Evolutionary conservation across 2,329 filamentous ascomycete genomes (phyloP), one percentile per base, ranked within the genome.

Genomic region (Epichloe coenophiala): DNA sequence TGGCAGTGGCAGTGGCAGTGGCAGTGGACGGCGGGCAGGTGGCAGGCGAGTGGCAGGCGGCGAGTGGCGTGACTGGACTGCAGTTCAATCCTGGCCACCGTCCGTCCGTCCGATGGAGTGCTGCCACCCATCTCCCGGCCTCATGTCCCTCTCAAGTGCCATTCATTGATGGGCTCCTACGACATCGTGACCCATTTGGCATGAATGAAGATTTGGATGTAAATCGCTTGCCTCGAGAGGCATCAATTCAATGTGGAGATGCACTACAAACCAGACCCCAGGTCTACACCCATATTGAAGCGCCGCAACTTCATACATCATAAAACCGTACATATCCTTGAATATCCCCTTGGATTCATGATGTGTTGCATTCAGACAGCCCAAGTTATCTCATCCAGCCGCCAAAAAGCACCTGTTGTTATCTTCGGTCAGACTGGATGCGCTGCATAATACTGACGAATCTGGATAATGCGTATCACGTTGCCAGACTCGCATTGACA

Each of bases 391-490:
- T 19, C 36, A 40, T 47, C 40, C 17, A 19, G 40, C 7, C 12
- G 13, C 19, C 37, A 43, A 1, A 27, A 21, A 37, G 33, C 27
- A 13, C 27, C 4, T 27, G 37, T n/a, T 36, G 23, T 35, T 11
- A 43, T 39, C 45, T 7, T 31, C 9, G 8, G 23, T n/a, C 50
- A 44, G 23, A 21, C 17, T 33, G 17, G 12, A 33, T 31, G 45
- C 40, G 8, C 45, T 36, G 45, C 15, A 39, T 27, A 48, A 51
- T 40, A 45, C 46, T 41, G 45, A 45, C 42, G 45, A 45, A 45
- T 45, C 27, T 31, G 46, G 40, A 44, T 35, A 19, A 23, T 19
- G 38, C 33, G 41, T 37, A 38, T 51, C 41, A 21, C 27, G 37
- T 21, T 35, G 37, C 27, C 45, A 19, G 50, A 49, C 17, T 45